Percentiles rank a stretch among this genome's conserved stretches.
phyloP scores from a whole-genome alignment of 164 flowering plant species.

The Aristolochia fimbriata region DNA sequence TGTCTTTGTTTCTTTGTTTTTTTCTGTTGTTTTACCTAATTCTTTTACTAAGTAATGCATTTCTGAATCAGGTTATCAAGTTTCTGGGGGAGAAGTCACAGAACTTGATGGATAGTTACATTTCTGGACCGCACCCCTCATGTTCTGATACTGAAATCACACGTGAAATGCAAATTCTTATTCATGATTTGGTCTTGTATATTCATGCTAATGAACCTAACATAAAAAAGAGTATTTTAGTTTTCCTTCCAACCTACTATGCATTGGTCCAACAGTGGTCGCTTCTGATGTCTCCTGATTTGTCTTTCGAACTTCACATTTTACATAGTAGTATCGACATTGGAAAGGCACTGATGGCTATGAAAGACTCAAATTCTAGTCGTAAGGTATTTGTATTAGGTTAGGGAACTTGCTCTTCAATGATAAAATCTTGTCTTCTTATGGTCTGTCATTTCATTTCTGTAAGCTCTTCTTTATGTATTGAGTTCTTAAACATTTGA shows the following conservation, averaged over 20 bases:
- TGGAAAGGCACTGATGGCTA: slow-evolving; percentile 73
- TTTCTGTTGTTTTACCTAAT: background rate
- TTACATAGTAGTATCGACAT: slow-evolving; percentile 90
- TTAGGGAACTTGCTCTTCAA: background rate
- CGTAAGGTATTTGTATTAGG: slow-evolving; percentile 49
- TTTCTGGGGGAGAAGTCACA: slow-evolving; percentile 51
- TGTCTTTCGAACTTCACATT: slow-evolving; percentile 69
- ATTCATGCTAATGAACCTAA: slow-evolving; percentile 81
- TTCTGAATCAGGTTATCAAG: slow-evolving; percentile 38
- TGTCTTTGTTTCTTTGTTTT: background rate
- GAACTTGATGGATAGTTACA: slow-evolving; percentile 24
- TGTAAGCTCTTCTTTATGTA: background rate
- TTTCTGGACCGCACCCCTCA: slow-evolving; percentile 35
- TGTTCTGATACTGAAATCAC: slow-evolving; percentile 47
- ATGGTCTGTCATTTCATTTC: background rate
- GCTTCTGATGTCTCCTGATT: slow-evolving; percentile 42
- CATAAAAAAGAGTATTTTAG: slow-evolving; percentile 80
- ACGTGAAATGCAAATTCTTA: slow-evolving; percentile 60
- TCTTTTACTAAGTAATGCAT: background rate
- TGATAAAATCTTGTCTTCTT: background rate
- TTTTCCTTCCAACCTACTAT: slow-evolving; percentile 90
- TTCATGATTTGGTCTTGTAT: slow-evolving; percentile 68
- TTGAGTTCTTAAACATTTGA: slow-evolving; percentile 1
- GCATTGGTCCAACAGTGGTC: slow-evolving; percentile 80
- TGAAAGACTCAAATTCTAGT: slow-evolving; percentile 76